These are phyloP conservation scores for Lavandula angustifolia DNA, from an alignment of 257 asterid genomes.

Conservation along the genomic window DNA sequence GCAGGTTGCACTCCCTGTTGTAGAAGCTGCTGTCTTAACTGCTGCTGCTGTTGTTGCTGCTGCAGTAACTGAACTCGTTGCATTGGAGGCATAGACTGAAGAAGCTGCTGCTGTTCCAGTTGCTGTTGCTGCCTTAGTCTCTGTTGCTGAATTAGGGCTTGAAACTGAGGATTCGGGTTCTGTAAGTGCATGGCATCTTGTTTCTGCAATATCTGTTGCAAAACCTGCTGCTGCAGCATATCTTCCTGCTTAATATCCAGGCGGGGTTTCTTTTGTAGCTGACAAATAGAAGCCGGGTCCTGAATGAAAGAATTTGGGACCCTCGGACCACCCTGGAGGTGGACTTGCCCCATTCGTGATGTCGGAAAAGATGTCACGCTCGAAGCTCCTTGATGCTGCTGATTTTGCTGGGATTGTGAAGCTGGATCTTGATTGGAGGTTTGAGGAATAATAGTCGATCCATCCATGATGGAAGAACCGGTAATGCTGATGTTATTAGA, in stretches of 20 bases:
- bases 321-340: conserved; percentile 54
- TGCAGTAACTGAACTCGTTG: conserved; percentile 82
- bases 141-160: conserved; percentile 81
- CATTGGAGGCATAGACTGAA: conserved; percentile 73
- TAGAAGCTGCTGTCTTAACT: conserved; percentile 66
- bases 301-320: conserved; percentile 58
- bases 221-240: conserved; percentile 72
- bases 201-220: conserved; percentile 70
- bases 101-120: conserved; percentile 59
- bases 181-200: conserved; percentile 68
- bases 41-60: conserved; percentile 68
- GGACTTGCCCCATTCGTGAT: conserved; percentile 58
- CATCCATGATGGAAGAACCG: conserved; percentile 81
- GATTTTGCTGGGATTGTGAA: conserved; percentile 55
- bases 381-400: conserved; percentile 72
- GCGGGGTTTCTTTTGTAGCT: conserved; percentile 80
- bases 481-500: conserved; percentile 86
- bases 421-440: conserved; percentile 67
- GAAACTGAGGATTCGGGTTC: conserved; percentile 69
- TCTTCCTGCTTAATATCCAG: conserved; percentile 90
- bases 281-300: conserved; percentile 58
- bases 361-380: conserved; percentile 74
- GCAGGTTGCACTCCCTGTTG: conserved; percentile 64
- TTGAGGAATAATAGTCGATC: conserved; percentile 73
- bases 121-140: conserved; percentile 75